Evolutionary conservation across 768 basidiomycete genomes (phyloP).

Genomic region (Gymnopilus dilepis): DNA sequence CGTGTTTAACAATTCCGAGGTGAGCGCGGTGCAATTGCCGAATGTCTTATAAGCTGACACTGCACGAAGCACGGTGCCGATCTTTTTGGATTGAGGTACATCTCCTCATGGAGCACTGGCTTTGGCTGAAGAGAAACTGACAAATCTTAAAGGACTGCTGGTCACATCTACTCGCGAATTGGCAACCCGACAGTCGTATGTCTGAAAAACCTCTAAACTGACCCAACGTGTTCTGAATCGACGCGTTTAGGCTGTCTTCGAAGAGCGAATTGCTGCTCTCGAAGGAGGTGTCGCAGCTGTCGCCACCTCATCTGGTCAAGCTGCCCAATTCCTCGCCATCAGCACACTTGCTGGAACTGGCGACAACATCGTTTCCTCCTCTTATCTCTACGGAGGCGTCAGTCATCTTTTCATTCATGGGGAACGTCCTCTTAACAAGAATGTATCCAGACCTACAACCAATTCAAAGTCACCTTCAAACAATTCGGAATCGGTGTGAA

Average conservation of each 20-base stretch:
- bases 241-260: conserved; percentile 79
- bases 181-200: conserved; percentile 69
- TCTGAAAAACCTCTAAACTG: conserved; percentile 11
- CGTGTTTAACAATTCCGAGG: conserved; percentile 73
- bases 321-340: conserved; percentile 79
- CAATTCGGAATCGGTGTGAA: conserved; percentile 68
- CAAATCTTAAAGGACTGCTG: conserved; percentile 45
- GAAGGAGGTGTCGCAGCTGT: conserved; percentile 82
- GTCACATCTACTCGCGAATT: conserved; percentile 72
- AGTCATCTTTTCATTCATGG: conserved; percentile 27
- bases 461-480: conserved; percentile 78
- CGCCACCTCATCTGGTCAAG: conserved; percentile 74
- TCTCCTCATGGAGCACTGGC: background rate
- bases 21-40: conserved; percentile 31
- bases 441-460: conserved; percentile 68
- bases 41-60: background rate
- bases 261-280: conserved; percentile 78
- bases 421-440: background rate
- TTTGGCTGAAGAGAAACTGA: background rate
- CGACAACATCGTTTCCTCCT: conserved; percentile 81
- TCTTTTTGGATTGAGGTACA: conserved; percentile 65
- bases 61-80: conserved; percentile 66
- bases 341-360: conserved; percentile 63
- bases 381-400: conserved; percentile 73
- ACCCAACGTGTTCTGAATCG: no score